A percentile compares a stretch with the other conserved stretches of the same genome.
Evolutionary conservation across 192 early-diverging fungal species (phyloP).

Genomic region (Coemansia furcata): DNA sequence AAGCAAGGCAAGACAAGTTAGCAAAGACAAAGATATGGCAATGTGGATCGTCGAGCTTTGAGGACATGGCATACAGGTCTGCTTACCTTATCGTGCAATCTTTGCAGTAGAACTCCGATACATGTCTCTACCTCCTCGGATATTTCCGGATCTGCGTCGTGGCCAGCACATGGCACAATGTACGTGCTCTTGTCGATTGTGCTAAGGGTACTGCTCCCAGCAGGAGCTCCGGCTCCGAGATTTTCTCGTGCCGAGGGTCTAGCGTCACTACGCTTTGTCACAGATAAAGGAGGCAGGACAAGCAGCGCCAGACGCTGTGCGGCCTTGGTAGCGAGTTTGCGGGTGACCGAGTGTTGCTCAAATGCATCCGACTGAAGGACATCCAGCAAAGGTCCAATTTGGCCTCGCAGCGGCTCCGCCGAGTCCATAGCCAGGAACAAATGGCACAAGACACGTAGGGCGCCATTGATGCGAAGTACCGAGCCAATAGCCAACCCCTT

Average conservation of each 20-base stretch:
- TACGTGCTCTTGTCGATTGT: not conserved
- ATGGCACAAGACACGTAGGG: conserved; percentile 45
- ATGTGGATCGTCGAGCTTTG: not conserved
- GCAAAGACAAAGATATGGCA: not conserved
- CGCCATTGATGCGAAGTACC: conserved; percentile 39
- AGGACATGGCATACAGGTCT: conserved; percentile 2
- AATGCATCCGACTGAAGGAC: conserved; percentile 52
- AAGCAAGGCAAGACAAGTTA: not conserved
- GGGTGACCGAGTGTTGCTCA: conserved; percentile 69
- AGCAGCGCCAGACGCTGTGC: conserved; percentile 82
- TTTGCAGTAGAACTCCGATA: conserved; percentile 79
- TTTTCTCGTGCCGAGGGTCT: conserved; percentile 22
- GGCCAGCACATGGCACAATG: not conserved
- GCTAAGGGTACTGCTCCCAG: not conserved
- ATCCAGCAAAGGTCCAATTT: conserved; percentile 20
- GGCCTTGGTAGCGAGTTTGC: conserved; percentile 81
- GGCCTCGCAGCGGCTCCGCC: not conserved
- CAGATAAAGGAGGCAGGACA: conserved; percentile 65
- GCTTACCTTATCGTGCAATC: conserved; percentile 74
- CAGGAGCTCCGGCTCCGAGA: not conserved
- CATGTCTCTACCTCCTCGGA: conserved; percentile 81
- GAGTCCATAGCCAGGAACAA: conserved; percentile 45
- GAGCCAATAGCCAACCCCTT: conserved; percentile 21
- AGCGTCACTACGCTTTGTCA: conserved; percentile 62
- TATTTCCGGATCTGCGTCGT: conserved; percentile 67